Evolutionary conservation across 805 yeast genomes (phyloP), one percentile per base, ranked within the genome.

Genomic region (Candida sakaeoensis): DNA sequence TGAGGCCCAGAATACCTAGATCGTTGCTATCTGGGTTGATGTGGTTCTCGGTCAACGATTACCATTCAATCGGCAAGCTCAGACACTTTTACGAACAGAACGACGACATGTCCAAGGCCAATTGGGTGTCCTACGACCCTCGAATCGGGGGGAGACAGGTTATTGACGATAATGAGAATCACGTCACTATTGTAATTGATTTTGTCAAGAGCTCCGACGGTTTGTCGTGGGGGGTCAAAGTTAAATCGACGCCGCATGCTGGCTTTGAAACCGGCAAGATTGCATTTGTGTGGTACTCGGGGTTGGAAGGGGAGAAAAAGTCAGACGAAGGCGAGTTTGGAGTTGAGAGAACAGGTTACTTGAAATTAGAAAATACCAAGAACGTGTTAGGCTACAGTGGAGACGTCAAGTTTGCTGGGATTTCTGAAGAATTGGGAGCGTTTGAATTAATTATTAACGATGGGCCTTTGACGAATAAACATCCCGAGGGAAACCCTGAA

Each of bases 51-150:
- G 73, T 77, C 4, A 82, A 85, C 44, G 61, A 67, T 21, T 68
- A 74, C 43, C 60, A 63, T 4, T 83, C 83, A 1, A 51, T 86
- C 9, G 61, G 69, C 4, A 63, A 69, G 16, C 59, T 83, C 17
- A 77, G 96, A 50, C 96, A 89, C 58, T 71, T 75, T 40, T 85
- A 89, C 52, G 87, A 82, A 38, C 89, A 81, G 49, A 66, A 67
- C 26, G 91, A 89, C 52, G 74, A 79, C 36, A 70, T 89, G 63
- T 71, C 70, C 17, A 79, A 76, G 39, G 91, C 85, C 49, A 87
- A 90, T 18, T 93, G 97, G 96, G 70, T 76, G n/a, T 65, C 70
- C 26, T 93, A 84, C 57, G 98, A 93, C 55, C 89, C 96, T 4
- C 72, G 98, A 47, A 36, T 61, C 10, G 99, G 99, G 17, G 99